Evolutionary conservation across 768 basidiomycete species (phyloP).

Genomic region (button mushroom (Agaricus bisporus)): DNA sequence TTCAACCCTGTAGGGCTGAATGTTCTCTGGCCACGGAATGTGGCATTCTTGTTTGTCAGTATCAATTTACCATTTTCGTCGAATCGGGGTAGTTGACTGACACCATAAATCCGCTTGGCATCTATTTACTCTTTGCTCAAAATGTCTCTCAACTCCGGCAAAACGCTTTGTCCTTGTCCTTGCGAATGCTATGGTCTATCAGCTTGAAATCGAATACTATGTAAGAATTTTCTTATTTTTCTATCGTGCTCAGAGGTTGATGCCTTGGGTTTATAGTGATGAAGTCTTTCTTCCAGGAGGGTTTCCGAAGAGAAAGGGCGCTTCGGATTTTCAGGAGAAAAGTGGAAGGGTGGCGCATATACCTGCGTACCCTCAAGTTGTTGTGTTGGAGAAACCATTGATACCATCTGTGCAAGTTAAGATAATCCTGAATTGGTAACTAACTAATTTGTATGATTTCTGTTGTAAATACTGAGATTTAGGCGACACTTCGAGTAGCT

Average conservation of each 20-base stretch:
- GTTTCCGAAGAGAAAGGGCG: too few relatives aligned
- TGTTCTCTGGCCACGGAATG: slow-evolving; percentile 76
- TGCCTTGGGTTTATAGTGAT: slow-evolving; percentile 4
- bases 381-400: too few relatives aligned
- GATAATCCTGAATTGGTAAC: too few relatives aligned
- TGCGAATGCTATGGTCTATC: background rate
- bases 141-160: slow-evolving; percentile 1
- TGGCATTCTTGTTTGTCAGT: slow-evolving; percentile 91
- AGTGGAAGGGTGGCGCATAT: too few relatives aligned
- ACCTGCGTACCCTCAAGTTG: too few relatives aligned
- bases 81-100: slow-evolving; percentile 1
- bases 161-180: background rate
- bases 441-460: too few relatives aligned
- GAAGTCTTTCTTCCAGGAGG: too few relatives aligned
- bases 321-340: background rate
- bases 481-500: too few relatives aligned
- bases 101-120: slow-evolving; percentile 4
- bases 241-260: background rate
- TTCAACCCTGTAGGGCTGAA: slow-evolving; percentile 88
- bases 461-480: too few relatives aligned
- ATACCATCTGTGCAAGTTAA: too few relatives aligned
- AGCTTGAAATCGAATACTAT: slow-evolving; percentile 97
- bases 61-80: slow-evolving; percentile 4
- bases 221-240: slow-evolving; percentile 39
- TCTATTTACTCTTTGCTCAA: background rate